Base-by-base conservation (phyloP, 1,284 basidiomycete species). In the Trametes hirsuta region DNA sequence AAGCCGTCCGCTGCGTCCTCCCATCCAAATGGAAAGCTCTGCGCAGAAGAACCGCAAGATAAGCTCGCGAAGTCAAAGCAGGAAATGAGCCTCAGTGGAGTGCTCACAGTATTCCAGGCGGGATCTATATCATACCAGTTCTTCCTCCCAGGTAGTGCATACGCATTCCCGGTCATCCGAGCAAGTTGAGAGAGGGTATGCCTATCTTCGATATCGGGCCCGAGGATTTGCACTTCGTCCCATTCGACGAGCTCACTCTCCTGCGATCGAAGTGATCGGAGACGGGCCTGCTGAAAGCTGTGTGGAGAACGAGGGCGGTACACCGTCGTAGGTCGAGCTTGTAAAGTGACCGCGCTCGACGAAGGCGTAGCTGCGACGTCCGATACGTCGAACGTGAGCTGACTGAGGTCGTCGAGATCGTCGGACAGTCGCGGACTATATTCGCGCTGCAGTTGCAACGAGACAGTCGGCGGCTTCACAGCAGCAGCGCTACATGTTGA, bases 1-100 rank as follows among this genome's bases (percentile, higher is more conserved):
- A 98, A 90, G 1, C 96, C 96, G 69, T 94, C 85, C 10, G 86
- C 82, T 11, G 77, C 72, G 58, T 90, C 79, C 65, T 94, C 91
- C 95, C 95, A 98, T 1, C 97, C 97, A 70, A 98, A 91, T 2
- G 94, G 94, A 66, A 90, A 88, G 64, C 88, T 91, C 90, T 93
- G 63, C 4, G 52, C 6, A 34, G 6, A n/a, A 25, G 2, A 37
- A 15, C 15, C 39, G 10, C 6, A 10, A 22, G 21, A 48, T 55
- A 18, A 48, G 47, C 40, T 47, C 40, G 25, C 52, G 42, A 46
- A 46, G 18, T 9, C 15, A 10, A 35, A 34, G 35, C 30, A 42
- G 47, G 30, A 30, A 5, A 41, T 35, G n/a, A 48, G 24, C 30
- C n/a, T 4, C 30, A 47, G 40, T n/a, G 50, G 61, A 54, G 41